These are phyloP conservation scores for Cicer bijugum DNA, from an alignment of 306 rosid genomes.

Conservation along the genomic window DNA sequence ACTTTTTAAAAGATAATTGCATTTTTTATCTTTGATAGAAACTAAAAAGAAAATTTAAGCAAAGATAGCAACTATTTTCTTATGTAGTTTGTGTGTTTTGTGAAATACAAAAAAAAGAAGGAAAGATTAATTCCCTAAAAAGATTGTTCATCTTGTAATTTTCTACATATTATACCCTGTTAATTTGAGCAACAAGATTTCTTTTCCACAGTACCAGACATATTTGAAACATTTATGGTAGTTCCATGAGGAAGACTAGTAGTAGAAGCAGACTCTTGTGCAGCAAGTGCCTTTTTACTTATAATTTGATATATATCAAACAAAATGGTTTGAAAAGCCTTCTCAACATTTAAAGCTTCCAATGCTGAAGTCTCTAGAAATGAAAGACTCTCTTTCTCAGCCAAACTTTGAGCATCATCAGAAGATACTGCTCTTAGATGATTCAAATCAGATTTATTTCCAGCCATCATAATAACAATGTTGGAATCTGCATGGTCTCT, in stretches of 20 bases:
- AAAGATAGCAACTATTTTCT: constrained; percentile 35
- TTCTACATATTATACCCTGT: constrained; percentile 25
- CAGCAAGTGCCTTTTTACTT: constrained; percentile 78
- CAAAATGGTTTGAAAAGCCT: constrained; percentile 77
- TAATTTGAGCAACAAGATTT: constrained; percentile 68
- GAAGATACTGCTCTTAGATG: constrained; percentile 63
- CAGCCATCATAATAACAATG: constrained; percentile 73
- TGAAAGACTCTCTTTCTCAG: constrained; percentile 63
- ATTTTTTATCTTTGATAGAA: constrained; percentile 29
- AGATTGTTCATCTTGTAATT: constrained; percentile 24
- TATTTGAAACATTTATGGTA: constrained; percentile 62
- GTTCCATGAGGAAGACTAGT: constrained; percentile 66
- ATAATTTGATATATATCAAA: constrained; percentile 67
- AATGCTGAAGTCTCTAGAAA: constrained; percentile 79
- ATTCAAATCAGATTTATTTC: constrained; percentile 66
- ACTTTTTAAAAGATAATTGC: constrained; percentile 17
- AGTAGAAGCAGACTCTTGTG: constrained; percentile 61
- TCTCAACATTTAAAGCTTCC: constrained; percentile 70
- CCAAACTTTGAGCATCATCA: constrained; percentile 67
- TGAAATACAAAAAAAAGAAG: constrained; percentile 13
- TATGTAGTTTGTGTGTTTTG: constrained; percentile 1
- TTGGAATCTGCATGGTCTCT: constrained; percentile 76
- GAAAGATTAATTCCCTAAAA: not conserved
- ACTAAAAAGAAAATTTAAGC: constrained; percentile 19
- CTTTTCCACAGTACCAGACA: constrained; percentile 50